Percentiles rank a stretch among this genome's conserved stretches.
These are phyloP conservation scores for Paracoccidioides brasiliensis DNA, from an alignment of 2,329 filamentous ascomycete genomes.

Conservation along the genomic window DNA sequence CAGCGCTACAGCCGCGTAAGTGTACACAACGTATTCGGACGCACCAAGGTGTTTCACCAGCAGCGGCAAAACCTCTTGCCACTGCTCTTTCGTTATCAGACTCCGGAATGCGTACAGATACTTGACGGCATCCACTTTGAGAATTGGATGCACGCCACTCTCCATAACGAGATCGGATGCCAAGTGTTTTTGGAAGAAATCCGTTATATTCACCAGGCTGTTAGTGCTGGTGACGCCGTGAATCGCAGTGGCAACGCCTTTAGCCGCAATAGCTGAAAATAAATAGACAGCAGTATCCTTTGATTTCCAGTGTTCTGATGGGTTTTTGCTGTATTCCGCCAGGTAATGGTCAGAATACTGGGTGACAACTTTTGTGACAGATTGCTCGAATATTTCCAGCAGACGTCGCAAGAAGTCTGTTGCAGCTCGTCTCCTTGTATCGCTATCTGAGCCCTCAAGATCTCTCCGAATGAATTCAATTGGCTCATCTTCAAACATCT, in stretches of 20 bases:
- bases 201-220: slow-evolving; percentile 71
- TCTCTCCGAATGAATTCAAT: slow-evolving; percentile 96
- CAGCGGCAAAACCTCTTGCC: slow-evolving; percentile 77
- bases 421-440: slow-evolving; percentile 80
- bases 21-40: slow-evolving; percentile 91
- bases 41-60: slow-evolving; percentile 85
- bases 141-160: slow-evolving; percentile 59
- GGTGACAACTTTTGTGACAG: slow-evolving; percentile 77
- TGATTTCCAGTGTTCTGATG: slow-evolving; percentile 70
- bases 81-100: slow-evolving; percentile 81
- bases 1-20: slow-evolving; percentile 92
- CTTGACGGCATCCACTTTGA: slow-evolving; percentile 97
- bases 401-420: slow-evolving; percentile 88
- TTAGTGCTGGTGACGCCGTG: slow-evolving; percentile 90
- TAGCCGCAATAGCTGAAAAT: slow-evolving; percentile 86
- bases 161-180: slow-evolving; percentile 72
- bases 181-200: slow-evolving; percentile 90
- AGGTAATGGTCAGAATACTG: slow-evolving; percentile 82
- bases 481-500: slow-evolving; percentile 95
- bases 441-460: slow-evolving; percentile 88
- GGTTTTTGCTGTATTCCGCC: slow-evolving; percentile 54
- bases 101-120: slow-evolving; percentile 95
- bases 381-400: slow-evolving; percentile 72
- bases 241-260: slow-evolving; percentile 71
- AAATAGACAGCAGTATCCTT: slow-evolving; percentile 98